Evolutionary conservation across 331 rosid species (phyloP).

Genomic region (Quercus lobata): DNA sequence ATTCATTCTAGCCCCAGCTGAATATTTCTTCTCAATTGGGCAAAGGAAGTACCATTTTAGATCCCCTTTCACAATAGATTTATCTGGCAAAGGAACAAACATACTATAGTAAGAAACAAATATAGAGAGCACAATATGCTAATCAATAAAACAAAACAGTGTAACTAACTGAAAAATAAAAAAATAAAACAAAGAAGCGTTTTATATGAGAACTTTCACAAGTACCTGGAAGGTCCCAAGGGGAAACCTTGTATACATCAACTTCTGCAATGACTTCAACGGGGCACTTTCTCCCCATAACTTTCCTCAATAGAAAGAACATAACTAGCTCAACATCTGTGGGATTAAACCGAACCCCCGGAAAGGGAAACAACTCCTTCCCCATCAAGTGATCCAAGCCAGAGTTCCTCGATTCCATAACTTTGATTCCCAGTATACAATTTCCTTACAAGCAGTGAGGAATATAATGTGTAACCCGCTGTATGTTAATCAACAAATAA

Average conservation of each 20-base stretch:
- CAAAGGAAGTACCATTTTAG: constrained; percentile 77
- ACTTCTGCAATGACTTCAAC: constrained; percentile 47
- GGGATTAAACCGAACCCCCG: constrained; percentile 85
- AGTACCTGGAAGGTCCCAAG: constrained; percentile 88
- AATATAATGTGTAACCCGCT: neutral
- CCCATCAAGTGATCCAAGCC: constrained; percentile 34
- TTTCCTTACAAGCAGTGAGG: neutral
- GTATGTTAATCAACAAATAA: neutral
- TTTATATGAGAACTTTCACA: neutral
- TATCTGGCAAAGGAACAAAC: constrained; percentile 29
- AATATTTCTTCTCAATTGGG: constrained; percentile 57
- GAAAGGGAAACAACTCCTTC: constrained; percentile 19
- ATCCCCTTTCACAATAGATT: constrained; percentile 50
- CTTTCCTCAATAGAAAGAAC: constrained; percentile 62
- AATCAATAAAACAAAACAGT: neutral
- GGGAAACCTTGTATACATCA: constrained; percentile 55
- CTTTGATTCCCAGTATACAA: neutral
- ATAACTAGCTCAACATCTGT: constrained; percentile 56
- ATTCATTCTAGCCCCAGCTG: constrained; percentile 52
- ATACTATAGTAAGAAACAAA: neutral
- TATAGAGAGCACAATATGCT: neutral
- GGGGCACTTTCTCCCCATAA: constrained; percentile 30
- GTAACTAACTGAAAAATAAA: too few relatives aligned
- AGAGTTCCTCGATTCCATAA: neutral
- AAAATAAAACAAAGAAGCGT: neutral